A percentile compares a stretch with the other conserved stretches of the same genome.
Conservation (phyloP, 1,139 yeast genomes). For the Magnusiomyces suaveolens region DNA sequence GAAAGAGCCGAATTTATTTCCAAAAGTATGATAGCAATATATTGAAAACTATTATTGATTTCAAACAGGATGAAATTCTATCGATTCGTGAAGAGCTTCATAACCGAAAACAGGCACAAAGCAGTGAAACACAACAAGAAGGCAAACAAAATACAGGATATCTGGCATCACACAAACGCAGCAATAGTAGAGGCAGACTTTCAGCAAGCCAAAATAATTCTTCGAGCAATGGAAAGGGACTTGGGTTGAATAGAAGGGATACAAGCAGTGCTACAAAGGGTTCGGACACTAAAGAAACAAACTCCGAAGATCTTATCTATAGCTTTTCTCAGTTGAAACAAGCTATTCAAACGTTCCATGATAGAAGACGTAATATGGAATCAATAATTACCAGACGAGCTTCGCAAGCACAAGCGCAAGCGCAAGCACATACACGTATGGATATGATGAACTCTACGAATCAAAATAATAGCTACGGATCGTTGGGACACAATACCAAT, state of each 20-base stretch:
- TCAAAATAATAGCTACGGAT: neutral
- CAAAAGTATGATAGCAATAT: slow-evolving; percentile 1
- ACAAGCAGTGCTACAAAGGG: neutral
- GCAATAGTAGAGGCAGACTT: no score
- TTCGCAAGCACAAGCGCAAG: neutral
- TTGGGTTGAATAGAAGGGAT: no score
- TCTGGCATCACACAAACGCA: neutral
- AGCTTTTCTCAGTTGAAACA: slow-evolving; percentile 38
- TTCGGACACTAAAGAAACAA: neutral
- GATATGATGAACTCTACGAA: neutral
- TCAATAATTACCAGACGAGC: neutral
- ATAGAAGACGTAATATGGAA: slow-evolving; percentile 1
- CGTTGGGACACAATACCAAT: neutral
- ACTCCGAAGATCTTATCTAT: neutral
- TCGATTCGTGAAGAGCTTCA: neutral
- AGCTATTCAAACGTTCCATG: slow-evolving; percentile 41
- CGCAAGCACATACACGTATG: neutral
- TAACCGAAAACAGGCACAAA: neutral
- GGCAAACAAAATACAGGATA: neutral
- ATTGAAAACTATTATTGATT: neutral
- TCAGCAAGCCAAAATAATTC: no score
- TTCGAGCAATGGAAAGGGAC: no score
- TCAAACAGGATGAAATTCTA: neutral
- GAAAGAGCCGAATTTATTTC: neutral
- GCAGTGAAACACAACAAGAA: neutral